Evolutionary conservation across 805 yeast species (phyloP).

Genomic region (Candida wancherniae): DNA sequence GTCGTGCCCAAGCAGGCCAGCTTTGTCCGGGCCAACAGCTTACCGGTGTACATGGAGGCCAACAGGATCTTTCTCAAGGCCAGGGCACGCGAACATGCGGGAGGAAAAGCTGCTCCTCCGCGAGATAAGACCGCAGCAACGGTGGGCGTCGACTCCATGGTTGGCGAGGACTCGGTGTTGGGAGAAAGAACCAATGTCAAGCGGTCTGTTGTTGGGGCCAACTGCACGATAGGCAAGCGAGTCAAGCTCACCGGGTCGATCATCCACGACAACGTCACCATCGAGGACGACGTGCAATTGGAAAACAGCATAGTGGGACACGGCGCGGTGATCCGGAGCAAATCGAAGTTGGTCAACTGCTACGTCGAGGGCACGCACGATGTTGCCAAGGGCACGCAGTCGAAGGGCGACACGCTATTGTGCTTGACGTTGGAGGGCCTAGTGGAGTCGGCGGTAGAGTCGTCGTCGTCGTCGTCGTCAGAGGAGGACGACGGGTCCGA

Average conservation of each 20-base stretch:
- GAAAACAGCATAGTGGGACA: constrained; percentile 89
- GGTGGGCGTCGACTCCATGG: constrained; percentile 80
- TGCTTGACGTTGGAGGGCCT: constrained; percentile 40
- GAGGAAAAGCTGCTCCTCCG: constrained; percentile 23
- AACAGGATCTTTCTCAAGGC: constrained; percentile 70
- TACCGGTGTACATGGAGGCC: constrained; percentile 83
- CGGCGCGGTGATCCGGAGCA: constrained; percentile 56
- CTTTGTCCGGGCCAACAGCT: constrained; percentile 73
- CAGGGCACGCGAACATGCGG: constrained; percentile 44
- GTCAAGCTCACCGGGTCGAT: constrained; percentile 88
- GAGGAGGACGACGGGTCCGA: constrained; percentile 42
- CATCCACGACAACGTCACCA: constrained; percentile 59
- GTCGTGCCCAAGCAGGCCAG: constrained; percentile 64
- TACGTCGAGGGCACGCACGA: constrained; percentile 76
- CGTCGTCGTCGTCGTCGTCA: constrained; percentile 28
- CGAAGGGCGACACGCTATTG: constrained; percentile 57
- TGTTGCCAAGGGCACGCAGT: constrained; percentile 51
- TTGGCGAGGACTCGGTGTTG: constrained; percentile 62
- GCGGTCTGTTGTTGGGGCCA: constrained; percentile 72
- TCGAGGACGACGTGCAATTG: constrained; percentile 73
- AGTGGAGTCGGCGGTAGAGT: constrained; percentile 30
- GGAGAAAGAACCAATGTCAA: constrained; percentile 86
- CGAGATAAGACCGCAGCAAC: constrained; percentile 60
- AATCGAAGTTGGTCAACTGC: constrained; percentile 70
- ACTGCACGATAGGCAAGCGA: constrained; percentile 75